Percentiles rank a stretch among this genome's conserved stretches.
Evolutionary conservation across 305 asterid genomes (phyloP).

Genomic region (Andrographis paniculata): DNA sequence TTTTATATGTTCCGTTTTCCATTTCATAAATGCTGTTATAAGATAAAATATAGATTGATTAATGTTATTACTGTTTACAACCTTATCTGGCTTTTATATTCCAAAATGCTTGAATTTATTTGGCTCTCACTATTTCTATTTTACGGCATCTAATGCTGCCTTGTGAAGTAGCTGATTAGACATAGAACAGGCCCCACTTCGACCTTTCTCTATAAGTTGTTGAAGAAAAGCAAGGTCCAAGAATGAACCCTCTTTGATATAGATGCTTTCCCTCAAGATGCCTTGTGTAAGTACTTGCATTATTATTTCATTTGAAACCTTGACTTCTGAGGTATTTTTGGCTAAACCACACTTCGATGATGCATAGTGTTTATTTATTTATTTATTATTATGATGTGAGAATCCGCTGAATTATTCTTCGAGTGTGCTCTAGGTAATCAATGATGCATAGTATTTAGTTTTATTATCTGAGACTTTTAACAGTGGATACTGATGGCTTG

Average conservation of each 20-base stretch:
- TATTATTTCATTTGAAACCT: not conserved
- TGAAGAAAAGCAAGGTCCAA: not conserved
- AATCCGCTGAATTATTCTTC: not conserved
- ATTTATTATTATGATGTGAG: not conserved
- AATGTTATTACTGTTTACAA: slow-evolving; percentile 4
- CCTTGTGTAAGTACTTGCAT: not conserved
- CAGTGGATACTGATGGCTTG: too few relatives aligned
- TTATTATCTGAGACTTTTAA: too few relatives aligned
- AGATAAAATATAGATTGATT: slow-evolving; percentile 16
- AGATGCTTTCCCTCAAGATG: not conserved
- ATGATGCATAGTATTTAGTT: too few relatives aligned
- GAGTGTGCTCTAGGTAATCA: too few relatives aligned
- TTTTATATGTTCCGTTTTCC: too few relatives aligned
- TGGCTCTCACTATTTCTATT: not conserved
- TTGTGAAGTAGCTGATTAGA: slow-evolving; percentile 1
- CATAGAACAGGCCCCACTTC: not conserved
- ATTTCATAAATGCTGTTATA: slow-evolving; percentile 4
- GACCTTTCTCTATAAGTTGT: not conserved
- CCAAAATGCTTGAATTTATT: slow-evolving; percentile 7
- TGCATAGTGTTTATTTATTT: not conserved
- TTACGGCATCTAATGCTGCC: not conserved
- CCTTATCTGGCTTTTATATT: slow-evolving; percentile 15
- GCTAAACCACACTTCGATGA: not conserved
- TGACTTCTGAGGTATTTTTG: slow-evolving; percentile 1
- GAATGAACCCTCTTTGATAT: slow-evolving; percentile 13